A percentile compares a stretch with the other conserved stretches of the same genome.
Evolutionary conservation across 2,329 filamentous ascomycete species (phyloP).

Genomic region (Parascedosporium putredinis): DNA sequence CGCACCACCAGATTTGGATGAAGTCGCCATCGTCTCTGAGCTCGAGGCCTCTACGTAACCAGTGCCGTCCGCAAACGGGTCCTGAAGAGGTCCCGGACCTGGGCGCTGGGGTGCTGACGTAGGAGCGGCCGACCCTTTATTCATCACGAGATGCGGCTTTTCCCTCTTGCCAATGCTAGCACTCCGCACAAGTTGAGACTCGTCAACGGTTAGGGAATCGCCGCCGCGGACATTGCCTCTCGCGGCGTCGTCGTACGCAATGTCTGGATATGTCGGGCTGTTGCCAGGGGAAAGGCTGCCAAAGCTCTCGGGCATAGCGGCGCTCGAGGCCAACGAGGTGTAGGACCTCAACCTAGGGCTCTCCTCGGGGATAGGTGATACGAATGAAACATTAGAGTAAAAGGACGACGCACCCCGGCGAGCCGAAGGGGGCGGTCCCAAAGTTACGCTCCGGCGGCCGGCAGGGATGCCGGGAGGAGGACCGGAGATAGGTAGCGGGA

Average conservation of each 20-base stretch:
- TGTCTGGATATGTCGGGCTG: slow-evolving; percentile 33
- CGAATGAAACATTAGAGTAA: slow-evolving; percentile 55
- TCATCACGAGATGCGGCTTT: slow-evolving; percentile 45
- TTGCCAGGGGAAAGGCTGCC: slow-evolving; percentile 31
- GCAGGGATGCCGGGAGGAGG: slow-evolving; percentile 19
- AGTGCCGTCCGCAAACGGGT: slow-evolving; percentile 32
- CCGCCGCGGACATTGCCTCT: background rate
- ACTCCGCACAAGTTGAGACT: slow-evolving; percentile 47
- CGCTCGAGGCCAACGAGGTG: slow-evolving; percentile 60
- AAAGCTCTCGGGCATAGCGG: slow-evolving; percentile 61
- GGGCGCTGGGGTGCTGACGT: slow-evolving; percentile 17
- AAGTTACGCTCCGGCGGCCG: slow-evolving; percentile 37
- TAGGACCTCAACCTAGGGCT: slow-evolving; percentile 46
- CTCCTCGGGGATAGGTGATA: slow-evolving; percentile 70
- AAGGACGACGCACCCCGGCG: slow-evolving; percentile 53
- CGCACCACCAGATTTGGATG: slow-evolving; percentile 3
- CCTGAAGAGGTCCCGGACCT: slow-evolving; percentile 25
- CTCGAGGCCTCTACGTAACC: slow-evolving; percentile 24
- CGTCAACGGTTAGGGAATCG: slow-evolving; percentile 31
- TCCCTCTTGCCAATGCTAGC: slow-evolving; percentile 52
- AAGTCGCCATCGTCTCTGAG: slow-evolving; percentile 5
- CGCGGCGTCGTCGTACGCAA: slow-evolving; percentile 27
- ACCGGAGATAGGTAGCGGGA: slow-evolving; percentile 32
- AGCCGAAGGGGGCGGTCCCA: slow-evolving; percentile 51
- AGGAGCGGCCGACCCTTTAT: slow-evolving; percentile 13